phyloP scores from a whole-genome alignment of 179 eudicot species.

The Actinidia polygama region DNA sequence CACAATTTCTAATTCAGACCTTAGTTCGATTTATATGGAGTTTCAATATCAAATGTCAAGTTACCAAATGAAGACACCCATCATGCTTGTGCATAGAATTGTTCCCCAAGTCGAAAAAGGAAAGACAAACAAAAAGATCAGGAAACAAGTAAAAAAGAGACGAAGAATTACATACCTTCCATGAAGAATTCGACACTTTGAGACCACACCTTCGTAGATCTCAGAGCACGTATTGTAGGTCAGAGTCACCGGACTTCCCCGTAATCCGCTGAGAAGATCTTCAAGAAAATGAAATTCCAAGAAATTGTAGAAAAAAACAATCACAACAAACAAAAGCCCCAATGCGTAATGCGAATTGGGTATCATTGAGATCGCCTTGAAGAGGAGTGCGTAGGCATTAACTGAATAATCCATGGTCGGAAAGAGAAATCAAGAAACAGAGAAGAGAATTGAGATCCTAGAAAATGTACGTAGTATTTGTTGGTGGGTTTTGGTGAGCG shows the following conservation, averaged over 20 bases:
- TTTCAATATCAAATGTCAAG: too few relatives aligned
- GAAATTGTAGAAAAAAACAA: conserved; percentile 57
- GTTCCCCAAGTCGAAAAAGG: too few relatives aligned
- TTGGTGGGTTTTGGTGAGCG: neutral
- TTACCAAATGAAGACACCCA: too few relatives aligned
- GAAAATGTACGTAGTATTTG: neutral
- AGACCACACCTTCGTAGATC: conserved; percentile 67
- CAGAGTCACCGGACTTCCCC: conserved; percentile 58
- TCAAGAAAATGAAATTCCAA: conserved; percentile 71
- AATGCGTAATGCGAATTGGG: conserved; percentile 63
- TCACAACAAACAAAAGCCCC: conserved; percentile 28
- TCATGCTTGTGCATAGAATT: too few relatives aligned
- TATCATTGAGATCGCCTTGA: conserved; percentile 44
- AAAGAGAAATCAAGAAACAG: conserved; percentile 7
- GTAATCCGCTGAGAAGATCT: conserved; percentile 66
- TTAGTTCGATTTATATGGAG: too few relatives aligned
- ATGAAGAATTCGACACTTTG: conserved; percentile 76
- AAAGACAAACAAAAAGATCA: neutral
- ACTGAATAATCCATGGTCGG: conserved; percentile 37
- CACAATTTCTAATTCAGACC: too few relatives aligned
- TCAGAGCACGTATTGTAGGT: conserved; percentile 60
- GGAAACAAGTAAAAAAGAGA: neutral
- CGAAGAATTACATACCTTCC: conserved; percentile 50
- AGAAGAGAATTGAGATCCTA: neutral
- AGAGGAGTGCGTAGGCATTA: conserved; percentile 41